phyloP scores from a whole-genome alignment of 306 rosid genomes.

The Cyamopsis tetragonoloba region DNA sequence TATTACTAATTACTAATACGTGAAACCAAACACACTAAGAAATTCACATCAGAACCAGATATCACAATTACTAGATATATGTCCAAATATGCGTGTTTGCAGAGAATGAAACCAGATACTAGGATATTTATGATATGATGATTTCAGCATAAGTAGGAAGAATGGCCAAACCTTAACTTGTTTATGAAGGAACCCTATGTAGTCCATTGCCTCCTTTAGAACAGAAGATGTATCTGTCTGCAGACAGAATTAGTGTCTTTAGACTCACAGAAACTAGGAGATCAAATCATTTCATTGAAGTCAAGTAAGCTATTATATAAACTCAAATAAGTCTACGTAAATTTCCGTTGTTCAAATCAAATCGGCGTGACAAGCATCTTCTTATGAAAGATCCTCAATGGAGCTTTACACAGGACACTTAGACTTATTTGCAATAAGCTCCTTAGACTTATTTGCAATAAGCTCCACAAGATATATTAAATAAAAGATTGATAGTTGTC shows the following conservation, averaged over 20 bases:
- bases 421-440: background rate
- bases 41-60: background rate
- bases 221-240: constrained; percentile 99
- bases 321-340: background rate
- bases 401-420: background rate
- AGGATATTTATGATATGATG: background rate
- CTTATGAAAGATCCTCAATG: background rate
- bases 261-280: background rate
- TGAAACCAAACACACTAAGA: constrained; percentile 14
- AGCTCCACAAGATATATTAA: background rate
- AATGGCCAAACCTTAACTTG: constrained; percentile 90
- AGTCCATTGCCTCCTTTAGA: constrained; percentile 86
- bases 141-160: constrained; percentile 18
- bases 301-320: background rate
- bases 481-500: background rate
- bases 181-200: constrained; percentile 85
- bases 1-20: too few relatives aligned
- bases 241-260: constrained; percentile 31
- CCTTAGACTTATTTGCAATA: background rate
- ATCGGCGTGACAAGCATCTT: background rate
- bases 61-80: background rate
- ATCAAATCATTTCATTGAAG: constrained; percentile 13
- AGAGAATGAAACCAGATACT: constrained; percentile 4
- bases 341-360: background rate
- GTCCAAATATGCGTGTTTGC: background rate